A percentile compares a stretch with the other conserved stretches of the same genome.
These are phyloP conservation scores for Solanum sitiens DNA, from an alignment of 257 asterid genomes.

Conservation along the genomic window DNA sequence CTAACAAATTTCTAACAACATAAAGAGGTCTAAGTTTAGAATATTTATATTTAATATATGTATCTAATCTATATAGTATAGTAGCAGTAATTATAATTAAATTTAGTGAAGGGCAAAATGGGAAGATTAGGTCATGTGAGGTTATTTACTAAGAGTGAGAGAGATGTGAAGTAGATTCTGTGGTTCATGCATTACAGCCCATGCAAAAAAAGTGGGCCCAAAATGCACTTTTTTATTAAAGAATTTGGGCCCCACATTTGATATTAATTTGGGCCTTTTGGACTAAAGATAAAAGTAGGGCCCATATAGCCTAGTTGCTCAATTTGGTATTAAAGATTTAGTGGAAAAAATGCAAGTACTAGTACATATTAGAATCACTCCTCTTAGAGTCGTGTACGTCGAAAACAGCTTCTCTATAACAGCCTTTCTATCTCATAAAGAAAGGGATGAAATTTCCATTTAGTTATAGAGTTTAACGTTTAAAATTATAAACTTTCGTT, in stretches of 20 bases:
- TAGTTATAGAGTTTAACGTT: neutral
- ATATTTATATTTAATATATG: neutral
- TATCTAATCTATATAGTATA: neutral
- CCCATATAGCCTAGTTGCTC: neutral
- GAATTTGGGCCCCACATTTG: neutral
- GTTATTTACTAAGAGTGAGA: neutral
- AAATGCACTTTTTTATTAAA: neutral
- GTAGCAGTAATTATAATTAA: neutral
- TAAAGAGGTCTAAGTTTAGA: neutral
- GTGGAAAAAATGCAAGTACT: neutral
- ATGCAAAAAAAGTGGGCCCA: neutral
- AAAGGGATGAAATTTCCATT: neutral
- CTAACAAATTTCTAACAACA: neutral
- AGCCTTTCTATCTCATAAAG: neutral
- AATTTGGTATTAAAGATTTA: neutral
- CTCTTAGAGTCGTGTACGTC: neutral
- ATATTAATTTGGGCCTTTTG: neutral
- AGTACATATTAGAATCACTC: neutral
- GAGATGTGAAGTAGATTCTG: neutral
- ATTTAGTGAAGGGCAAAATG: neutral
- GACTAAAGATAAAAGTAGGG: neutral
- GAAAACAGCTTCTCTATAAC: neutral
- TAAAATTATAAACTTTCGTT: accelerated
- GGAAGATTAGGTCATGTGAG: neutral
- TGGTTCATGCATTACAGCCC: constrained; percentile 16